Conservation (phyloP, 2,329 filamentous ascomycete species). For the Epichloe hybrida region DNA sequence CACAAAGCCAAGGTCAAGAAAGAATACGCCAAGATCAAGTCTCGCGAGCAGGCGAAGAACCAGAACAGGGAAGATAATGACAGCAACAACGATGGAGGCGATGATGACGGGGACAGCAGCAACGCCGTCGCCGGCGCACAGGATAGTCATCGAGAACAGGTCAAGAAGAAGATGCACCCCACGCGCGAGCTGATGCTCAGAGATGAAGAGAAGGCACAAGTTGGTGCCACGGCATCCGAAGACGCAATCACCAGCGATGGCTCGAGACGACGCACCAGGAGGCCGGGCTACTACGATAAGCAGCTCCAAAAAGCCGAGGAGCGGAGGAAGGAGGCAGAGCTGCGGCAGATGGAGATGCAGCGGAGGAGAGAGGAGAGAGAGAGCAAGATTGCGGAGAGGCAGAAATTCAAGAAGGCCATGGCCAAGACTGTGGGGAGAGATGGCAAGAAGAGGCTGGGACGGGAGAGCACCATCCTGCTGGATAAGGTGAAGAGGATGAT, state of each 20-base stretch:
- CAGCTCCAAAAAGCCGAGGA: slow-evolving; percentile 37
- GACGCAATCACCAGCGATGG: slow-evolving; percentile 15
- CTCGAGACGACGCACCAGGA: slow-evolving; percentile 20
- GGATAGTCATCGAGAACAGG: slow-evolving; percentile 7
- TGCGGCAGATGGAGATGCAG: slow-evolving; percentile 27
- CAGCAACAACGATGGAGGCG: slow-evolving; percentile 6
- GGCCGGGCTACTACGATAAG: slow-evolving; percentile 52
- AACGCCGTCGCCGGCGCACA: slow-evolving; percentile 4
- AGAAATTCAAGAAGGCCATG: slow-evolving; percentile 51
- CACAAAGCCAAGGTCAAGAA: slow-evolving; percentile 90
- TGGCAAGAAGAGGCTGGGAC: slow-evolving; percentile 66
- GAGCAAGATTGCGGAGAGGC: slow-evolving; percentile 49
- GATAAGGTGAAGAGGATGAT: slow-evolving; percentile 55
- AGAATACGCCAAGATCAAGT: slow-evolving; percentile 78
- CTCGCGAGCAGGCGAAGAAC: slow-evolving; percentile 20
- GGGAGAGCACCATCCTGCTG: slow-evolving; percentile 65
- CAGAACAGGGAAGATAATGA: slow-evolving; percentile 11
- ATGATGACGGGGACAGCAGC: slow-evolving; percentile 6
- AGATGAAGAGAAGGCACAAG: slow-evolving; percentile 24
- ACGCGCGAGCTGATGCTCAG: slow-evolving; percentile 27
- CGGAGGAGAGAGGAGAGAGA: slow-evolving; percentile 51
- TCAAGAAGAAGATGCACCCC: slow-evolving; percentile 19
- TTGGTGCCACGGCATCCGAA: slow-evolving; percentile 8
- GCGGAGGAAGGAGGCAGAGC: slow-evolving; percentile 28
- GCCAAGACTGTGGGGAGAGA: slow-evolving; percentile 62